Evolutionary conservation across 2,329 filamentous ascomycete species (phyloP), one percentile per base, ranked within the genome.

Genomic region (Fusarium avenaceum): DNA sequence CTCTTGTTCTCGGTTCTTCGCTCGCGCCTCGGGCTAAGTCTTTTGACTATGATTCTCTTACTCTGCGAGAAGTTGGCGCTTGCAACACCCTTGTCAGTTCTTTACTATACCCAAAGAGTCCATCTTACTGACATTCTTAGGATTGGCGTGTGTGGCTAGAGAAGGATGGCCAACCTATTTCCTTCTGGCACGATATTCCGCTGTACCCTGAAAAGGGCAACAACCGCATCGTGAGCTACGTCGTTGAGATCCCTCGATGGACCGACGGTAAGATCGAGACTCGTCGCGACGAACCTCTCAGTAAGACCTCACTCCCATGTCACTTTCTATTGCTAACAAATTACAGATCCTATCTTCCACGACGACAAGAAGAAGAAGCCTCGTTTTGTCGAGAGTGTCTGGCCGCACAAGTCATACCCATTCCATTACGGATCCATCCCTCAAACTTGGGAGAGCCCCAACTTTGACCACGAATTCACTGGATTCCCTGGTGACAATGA

Each of bases 381-480:
- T 15, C 75, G 80, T 24, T 82, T 79, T 22, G 79, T 82, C 14
- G 77, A 80, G 50, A 81, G 75, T 26, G 75, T 82, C 11, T 82
- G 79, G 79, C 80, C 81, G 38, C 80, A 82, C 70, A 81, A 79
- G 70, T 75, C 78, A 0, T 82, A 82, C 38, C 81, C 80, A 0
- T 81, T 82, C 63, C 74, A 79, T 26, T 82, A 82, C 48, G 80
- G 80, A 0, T 81, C 80, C 6, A 80, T 82, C 20, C 80, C 80
- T 0, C 81, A 82, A 65, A 82, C 80, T 0, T 82, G 80, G 80
- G 80, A 82, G 69, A 79, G 78, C 49, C 78, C 80, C 22, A 82
- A 81, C 59, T 74, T 77, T 35, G 65, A 79, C 19, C 79, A 82
- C 45, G 70, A 76, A 19, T 79, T 80, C 52, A 82, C 80, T 17